A percentile compares a stretch with the other conserved stretches of the same genome.
phyloP scores from a whole-genome alignment of 192 early-diverging fungal genomes.

The Umbelopsis sp. region DNA sequence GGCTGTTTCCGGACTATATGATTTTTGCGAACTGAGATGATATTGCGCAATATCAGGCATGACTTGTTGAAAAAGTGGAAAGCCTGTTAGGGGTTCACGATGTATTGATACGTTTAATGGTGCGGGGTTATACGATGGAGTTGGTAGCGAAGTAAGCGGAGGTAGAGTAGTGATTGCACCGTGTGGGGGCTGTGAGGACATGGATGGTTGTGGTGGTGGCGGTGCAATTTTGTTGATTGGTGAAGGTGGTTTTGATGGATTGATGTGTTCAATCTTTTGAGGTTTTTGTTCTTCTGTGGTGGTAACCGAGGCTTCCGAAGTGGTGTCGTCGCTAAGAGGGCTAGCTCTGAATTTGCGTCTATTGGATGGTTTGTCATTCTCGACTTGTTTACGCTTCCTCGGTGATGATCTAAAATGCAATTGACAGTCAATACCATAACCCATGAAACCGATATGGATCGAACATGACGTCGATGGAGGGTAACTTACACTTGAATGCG shows the following conservation, averaged over 20 bases:
- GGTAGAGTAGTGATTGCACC: too few species aligned
- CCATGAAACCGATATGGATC: too few species aligned
- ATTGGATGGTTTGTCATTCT: background rate
- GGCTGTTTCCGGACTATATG: background rate
- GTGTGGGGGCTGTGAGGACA: too few species aligned
- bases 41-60: constrained; percentile 20
- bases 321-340: background rate
- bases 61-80: constrained; percentile 9
- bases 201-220: too few species aligned
- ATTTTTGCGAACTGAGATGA: background rate
- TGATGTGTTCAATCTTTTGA: background rate
- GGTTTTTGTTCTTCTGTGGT: background rate
- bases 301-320: constrained; percentile 3
- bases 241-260: background rate
- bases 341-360: background rate
- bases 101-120: constrained; percentile 3
- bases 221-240: background rate
- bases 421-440: background rate
- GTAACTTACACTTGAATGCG: constrained; percentile 39
- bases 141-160: background rate
- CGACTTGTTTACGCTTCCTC: constrained; percentile 3
- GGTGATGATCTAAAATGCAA: background rate
- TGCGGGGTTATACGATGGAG: background rate
- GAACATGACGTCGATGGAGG: too few species aligned
- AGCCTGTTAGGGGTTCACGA: background rate